Evolutionary conservation across 371 early-diverging fungal species (phyloP).

Genomic region (Mortierella sp.): DNA sequence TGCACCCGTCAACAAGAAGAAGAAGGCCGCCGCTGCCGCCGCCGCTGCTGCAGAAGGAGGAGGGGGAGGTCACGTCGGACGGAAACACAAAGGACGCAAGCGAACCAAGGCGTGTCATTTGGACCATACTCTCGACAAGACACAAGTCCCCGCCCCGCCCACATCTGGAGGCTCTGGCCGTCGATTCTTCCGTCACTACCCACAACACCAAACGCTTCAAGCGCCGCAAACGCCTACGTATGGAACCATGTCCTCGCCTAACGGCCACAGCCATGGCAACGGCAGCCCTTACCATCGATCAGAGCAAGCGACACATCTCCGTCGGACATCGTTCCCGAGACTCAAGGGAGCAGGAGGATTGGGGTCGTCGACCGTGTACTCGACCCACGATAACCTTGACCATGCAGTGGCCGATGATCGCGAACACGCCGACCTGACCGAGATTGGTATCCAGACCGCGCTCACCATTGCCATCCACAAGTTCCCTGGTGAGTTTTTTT

Average conservation of each 20-base stretch:
- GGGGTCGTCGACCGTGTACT: constrained; percentile 16
- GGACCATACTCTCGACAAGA: not conserved
- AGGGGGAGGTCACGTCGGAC: not conserved
- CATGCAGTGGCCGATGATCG: constrained; percentile 52
- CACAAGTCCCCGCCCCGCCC: not conserved
- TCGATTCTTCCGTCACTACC: constrained; percentile 5
- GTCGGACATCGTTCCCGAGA: constrained; percentile 50
- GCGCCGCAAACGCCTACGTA: constrained; percentile 10
- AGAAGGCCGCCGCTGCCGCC: constrained; percentile 12
- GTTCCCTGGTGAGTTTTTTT: constrained; percentile 69
- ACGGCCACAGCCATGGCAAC: not conserved
- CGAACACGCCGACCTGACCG: constrained; percentile 51
- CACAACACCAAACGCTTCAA: not conserved
- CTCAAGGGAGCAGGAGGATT: constrained; percentile 14
- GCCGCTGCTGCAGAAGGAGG: not conserved
- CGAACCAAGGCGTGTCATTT: constrained; percentile 11
- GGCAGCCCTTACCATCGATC: not conserved
- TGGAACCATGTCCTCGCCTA: constrained; percentile 22
- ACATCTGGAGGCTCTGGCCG: constrained; percentile 1
- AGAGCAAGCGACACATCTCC: constrained; percentile 28
- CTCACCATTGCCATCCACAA: constrained; percentile 86
- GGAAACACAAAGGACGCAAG: constrained; percentile 19
- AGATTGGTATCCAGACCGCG: constrained; percentile 83
- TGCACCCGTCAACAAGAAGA: constrained; percentile 46
- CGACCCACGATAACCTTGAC: constrained; percentile 46